These are phyloP conservation scores for Kluyveromyces sp. DNA, from an alignment of 1,139 yeast species.

Conservation along the genomic window DNA sequence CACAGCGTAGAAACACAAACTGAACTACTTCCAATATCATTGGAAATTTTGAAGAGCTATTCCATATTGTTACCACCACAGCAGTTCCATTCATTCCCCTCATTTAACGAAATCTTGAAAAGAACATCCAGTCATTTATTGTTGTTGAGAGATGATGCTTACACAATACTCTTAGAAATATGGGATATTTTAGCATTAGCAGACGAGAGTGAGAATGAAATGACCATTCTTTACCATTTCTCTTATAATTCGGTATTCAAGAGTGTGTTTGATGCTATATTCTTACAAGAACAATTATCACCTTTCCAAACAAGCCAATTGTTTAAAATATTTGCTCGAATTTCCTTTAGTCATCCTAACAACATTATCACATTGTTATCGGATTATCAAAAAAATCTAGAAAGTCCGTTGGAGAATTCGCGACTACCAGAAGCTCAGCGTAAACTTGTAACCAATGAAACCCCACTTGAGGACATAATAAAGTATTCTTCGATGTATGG, in stretches of 20 bases:
- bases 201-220: slow-evolving; percentile 19
- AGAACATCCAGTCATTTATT: slow-evolving; percentile 50
- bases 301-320: slow-evolving; percentile 39
- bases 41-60: slow-evolving; percentile 68
- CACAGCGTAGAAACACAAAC: slow-evolving; percentile 52
- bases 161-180: slow-evolving; percentile 47
- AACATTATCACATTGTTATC: slow-evolving; percentile 36
- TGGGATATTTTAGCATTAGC: slow-evolving; percentile 44
- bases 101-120: slow-evolving; percentile 40
- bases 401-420: slow-evolving; percentile 16
- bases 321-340: slow-evolving; percentile 46
- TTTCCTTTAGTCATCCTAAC: slow-evolving; percentile 42
- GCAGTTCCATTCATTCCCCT: slow-evolving; percentile 34
- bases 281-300: slow-evolving; percentile 26
- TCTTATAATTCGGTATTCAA: slow-evolving; percentile 20
- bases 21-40: slow-evolving; percentile 63
- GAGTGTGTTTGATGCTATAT: slow-evolving; percentile 23
- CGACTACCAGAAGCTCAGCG: slow-evolving; percentile 19
- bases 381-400: slow-evolving; percentile 20
- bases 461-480: slow-evolving; percentile 20
- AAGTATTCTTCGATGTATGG: slow-evolving; percentile 32
- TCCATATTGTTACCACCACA: slow-evolving; percentile 44
- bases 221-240: slow-evolving; percentile 19
- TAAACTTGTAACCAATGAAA: slow-evolving; percentile 19
- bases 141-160: slow-evolving; percentile 64